Evolutionary conservation across 1,284 basidiomycete genomes (phyloP).

Genomic region (Mycena sp.): DNA sequence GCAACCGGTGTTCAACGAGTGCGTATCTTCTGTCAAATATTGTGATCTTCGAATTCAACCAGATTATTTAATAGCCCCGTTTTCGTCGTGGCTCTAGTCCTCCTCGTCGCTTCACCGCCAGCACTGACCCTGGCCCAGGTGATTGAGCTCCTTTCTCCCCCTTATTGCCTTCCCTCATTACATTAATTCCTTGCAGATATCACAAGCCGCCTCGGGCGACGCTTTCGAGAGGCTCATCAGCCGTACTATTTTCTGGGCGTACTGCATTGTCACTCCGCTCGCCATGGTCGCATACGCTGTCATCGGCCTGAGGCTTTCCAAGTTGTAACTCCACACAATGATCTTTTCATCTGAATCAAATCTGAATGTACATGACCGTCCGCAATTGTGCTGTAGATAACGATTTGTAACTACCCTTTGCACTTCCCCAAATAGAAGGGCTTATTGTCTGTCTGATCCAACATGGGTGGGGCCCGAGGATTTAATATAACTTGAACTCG

Average conservation of each 20-base stretch:
- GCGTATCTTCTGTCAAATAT: slow-evolving; percentile 46
- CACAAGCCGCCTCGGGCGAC: slow-evolving; percentile 87
- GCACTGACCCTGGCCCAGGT: slow-evolving; percentile 86
- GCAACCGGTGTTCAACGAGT: slow-evolving; percentile 82
- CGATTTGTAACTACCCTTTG: too few relatives aligned
- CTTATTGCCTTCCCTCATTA: neutral
- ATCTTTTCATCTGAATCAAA: too few relatives aligned
- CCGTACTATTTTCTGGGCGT: slow-evolving; percentile 85
- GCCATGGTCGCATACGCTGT: slow-evolving; percentile 82
- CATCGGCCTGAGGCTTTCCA: slow-evolving; percentile 74
- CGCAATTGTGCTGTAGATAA: too few relatives aligned
- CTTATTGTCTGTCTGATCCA: too few relatives aligned
- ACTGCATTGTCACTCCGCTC: slow-evolving; percentile 86
- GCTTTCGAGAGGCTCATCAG: slow-evolving; percentile 92
- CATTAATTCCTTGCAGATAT: slow-evolving; percentile 59
- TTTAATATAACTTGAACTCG: too few relatives aligned
- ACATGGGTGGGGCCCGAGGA: too few relatives aligned
- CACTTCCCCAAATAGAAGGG: too few relatives aligned
- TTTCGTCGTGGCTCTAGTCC: slow-evolving; percentile 84
- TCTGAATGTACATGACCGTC: too few relatives aligned
- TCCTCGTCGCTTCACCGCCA: slow-evolving; percentile 83
- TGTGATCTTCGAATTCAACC: slow-evolving; percentile 28
- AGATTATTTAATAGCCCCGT: slow-evolving; percentile 67
- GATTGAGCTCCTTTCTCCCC: slow-evolving; percentile 19
- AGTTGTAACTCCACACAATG: slow-evolving; percentile 42